Conservation (phyloP, 805 yeast genomes). For the Yarrowia divulgata region DNA sequence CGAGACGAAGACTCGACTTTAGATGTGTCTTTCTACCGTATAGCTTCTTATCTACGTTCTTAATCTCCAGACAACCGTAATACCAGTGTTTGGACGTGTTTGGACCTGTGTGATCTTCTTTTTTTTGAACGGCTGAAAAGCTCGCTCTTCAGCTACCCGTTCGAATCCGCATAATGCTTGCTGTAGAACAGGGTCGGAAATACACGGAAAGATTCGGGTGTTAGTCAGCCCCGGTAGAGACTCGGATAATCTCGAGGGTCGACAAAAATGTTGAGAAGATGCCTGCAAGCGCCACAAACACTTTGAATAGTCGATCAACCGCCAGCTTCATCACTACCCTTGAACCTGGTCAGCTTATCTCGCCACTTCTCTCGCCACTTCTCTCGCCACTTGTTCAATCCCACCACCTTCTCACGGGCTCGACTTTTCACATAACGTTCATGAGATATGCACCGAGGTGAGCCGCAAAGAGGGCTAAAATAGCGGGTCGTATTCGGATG, state of each 20-base stretch:
- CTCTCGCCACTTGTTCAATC: background rate
- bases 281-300: too few relatives aligned
- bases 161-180: conserved; percentile 14
- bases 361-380: background rate
- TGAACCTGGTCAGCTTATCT: background rate
- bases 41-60: too few relatives aligned
- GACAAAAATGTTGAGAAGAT: too few relatives aligned
- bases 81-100: background rate
- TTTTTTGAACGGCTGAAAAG: background rate
- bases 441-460: background rate
- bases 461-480: conserved; percentile 6
- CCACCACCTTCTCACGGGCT: background rate
- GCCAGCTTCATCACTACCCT: too few relatives aligned
- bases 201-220: conserved; percentile 1
- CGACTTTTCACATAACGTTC: background rate
- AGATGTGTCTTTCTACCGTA: too few relatives aligned
- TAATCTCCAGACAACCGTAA: conserved; percentile 4
- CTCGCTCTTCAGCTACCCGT: background rate
- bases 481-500: conserved; percentile 29
- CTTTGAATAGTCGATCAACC: too few relatives aligned
- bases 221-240: background rate
- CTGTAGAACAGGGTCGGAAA: background rate
- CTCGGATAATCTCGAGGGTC: too few relatives aligned
- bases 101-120: too few relatives aligned
- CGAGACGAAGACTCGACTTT: too few relatives aligned